phyloP scores from a whole-genome alignment of 441 rosid species.

The Dalechampia spathulata region DNA sequence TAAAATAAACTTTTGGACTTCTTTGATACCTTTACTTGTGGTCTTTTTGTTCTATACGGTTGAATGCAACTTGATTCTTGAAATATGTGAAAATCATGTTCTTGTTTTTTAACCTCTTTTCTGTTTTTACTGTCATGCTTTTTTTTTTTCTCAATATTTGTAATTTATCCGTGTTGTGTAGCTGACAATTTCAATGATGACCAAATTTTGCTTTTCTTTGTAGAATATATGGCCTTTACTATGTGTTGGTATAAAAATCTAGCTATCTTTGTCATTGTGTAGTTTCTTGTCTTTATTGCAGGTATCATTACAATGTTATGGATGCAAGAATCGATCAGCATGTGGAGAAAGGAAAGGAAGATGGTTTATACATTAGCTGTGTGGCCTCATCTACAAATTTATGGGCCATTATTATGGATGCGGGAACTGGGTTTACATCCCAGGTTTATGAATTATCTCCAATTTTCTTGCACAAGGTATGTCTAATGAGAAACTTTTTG shows the following conservation, averaged over 20 bases:
- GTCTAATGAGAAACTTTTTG: slow-evolving; percentile 10
- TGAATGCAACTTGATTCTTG: no score
- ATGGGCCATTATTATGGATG: slow-evolving; percentile 64
- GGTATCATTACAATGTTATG: slow-evolving; percentile 49
- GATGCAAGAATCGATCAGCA: slow-evolving; percentile 43
- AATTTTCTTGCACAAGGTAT: slow-evolving; percentile 52
- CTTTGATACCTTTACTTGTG: no score
- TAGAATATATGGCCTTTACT: no score
- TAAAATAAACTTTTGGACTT: no score
- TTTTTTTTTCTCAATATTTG: no score
- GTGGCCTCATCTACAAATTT: slow-evolving; percentile 44
- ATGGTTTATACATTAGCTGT: slow-evolving; percentile 46
- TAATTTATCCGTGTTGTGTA: no score
- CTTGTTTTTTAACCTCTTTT: no score
- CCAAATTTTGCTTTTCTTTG: no score
- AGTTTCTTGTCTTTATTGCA: slow-evolving; percentile 12
- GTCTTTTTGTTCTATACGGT: no score
- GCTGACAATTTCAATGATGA: no score
- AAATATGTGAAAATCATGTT: no score
- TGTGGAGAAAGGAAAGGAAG: slow-evolving; percentile 46
- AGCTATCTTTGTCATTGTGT: background rate
- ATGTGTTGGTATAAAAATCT: background rate
- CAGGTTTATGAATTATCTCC: slow-evolving; percentile 50
- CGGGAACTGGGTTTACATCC: slow-evolving; percentile 43
- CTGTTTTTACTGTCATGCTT: no score